These are phyloP conservation scores for Theobroma grandiflorum DNA, from an alignment of 441 rosid genomes.

Conservation along the genomic window DNA sequence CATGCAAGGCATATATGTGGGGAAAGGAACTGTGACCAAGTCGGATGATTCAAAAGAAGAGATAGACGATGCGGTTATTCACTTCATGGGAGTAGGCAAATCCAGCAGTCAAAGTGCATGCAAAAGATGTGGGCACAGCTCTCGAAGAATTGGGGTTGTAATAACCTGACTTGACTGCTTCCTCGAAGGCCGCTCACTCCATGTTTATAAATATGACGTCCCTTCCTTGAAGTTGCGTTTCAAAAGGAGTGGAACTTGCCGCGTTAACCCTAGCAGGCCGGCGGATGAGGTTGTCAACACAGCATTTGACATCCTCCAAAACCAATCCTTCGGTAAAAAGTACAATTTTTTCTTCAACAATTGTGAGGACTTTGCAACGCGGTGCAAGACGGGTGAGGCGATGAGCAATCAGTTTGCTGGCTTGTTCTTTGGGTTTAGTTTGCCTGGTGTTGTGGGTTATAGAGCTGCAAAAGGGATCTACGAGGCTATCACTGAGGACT, in stretches of 20 bases:
- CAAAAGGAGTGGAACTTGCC: neutral
- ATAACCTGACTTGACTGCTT: neutral
- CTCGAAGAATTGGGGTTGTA: neutral
- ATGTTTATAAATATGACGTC: neutral
- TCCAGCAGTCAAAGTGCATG: neutral
- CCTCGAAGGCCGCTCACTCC: neutral
- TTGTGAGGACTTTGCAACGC: constrained; percentile 16
- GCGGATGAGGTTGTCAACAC: neutral
- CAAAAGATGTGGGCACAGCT: neutral
- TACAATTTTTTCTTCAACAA: neutral
- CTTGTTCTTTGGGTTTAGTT: neutral
- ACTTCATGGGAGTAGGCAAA: neutral
- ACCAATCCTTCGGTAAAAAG: neutral
- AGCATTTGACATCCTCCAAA: neutral
- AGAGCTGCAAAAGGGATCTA: neutral
- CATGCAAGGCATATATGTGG: too few species aligned
- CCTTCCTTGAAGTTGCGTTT: neutral
- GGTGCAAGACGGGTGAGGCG: neutral
- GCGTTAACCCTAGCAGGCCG: neutral
- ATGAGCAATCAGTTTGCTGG: neutral
- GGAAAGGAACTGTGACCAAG: neutral
- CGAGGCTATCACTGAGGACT: neutral
- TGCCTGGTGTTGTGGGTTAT: neutral
- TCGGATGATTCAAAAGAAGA: neutral
- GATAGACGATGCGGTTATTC: neutral